These are phyloP conservation scores for Cadophora luteo-olivacea DNA, from an alignment of 2,329 filamentous ascomycete species.

Conservation along the genomic window DNA sequence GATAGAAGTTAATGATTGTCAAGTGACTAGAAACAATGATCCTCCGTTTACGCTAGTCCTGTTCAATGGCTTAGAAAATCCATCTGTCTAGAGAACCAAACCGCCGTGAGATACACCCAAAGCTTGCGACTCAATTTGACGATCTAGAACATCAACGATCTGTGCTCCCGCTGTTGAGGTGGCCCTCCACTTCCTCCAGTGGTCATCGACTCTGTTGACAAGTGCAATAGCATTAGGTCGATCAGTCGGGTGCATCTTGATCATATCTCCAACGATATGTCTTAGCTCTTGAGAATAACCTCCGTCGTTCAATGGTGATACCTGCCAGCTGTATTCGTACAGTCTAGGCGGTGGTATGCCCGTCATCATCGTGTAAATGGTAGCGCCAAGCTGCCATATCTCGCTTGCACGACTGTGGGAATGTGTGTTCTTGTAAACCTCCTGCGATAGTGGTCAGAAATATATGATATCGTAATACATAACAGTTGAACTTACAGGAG, in stretches of 20 bases:
- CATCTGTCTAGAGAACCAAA: not conserved
- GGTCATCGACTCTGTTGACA: slow-evolving; percentile 33
- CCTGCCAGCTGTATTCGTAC: slow-evolving; percentile 37
- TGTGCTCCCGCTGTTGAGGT: slow-evolving; percentile 32
- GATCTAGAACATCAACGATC: slow-evolving; percentile 35
- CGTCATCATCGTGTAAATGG: slow-evolving; percentile 43
- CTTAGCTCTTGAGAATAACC: slow-evolving; percentile 33
- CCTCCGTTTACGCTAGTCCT: no score
- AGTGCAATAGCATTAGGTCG: slow-evolving; percentile 32
- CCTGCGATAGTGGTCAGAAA: slow-evolving; percentile 27
- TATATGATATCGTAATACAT: no score
- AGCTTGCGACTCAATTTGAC: slow-evolving; percentile 14
- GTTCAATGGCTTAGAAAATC: no score
- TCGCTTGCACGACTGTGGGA: slow-evolving; percentile 35
- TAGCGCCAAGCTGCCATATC: slow-evolving; percentile 41
- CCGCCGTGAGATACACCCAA: slow-evolving; percentile 15
- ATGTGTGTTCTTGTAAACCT: slow-evolving; percentile 36
- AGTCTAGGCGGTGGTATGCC: slow-evolving; percentile 39
- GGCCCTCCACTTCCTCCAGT: slow-evolving; percentile 37
- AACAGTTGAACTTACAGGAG: slow-evolving; percentile 33
- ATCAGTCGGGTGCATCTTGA: slow-evolving; percentile 30
- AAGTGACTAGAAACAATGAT: no score
- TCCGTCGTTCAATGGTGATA: slow-evolving; percentile 40
- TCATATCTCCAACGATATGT: slow-evolving; percentile 37
- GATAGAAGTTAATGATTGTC: no score